Base-by-base conservation (phyloP, 768 basidiomycete species). In the Hericium coralloides region DNA sequence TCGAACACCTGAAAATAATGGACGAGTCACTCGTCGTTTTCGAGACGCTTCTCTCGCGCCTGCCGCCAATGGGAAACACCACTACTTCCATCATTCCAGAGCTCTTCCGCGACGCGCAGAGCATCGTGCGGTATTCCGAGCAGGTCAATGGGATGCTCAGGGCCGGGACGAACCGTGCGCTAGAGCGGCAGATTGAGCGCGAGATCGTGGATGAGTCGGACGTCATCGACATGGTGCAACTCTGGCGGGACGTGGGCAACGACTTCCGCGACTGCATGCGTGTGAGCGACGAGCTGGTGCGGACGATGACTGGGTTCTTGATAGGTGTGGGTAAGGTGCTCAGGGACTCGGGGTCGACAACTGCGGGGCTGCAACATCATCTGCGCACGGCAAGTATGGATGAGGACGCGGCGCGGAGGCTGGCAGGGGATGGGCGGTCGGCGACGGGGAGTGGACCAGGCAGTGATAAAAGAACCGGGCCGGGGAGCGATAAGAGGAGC, bases 391-490 rank as follows among this genome's bases (percentile, higher is more conserved):
- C 76, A 38, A 85, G 83, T 50, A 10, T 50, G 20, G 49, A 50
- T 58, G 80, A 81, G 18, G 82, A 80, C 31, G 65, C 67, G 12
- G 55, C 72, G 36, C 68, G 70, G 52, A 63, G 73, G 56, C 58
- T 61, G 17, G 71, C 66, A 12, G 69, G 69, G n/a, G 76, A 74
- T 38, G 57, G 54, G 1, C 65, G 64, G 14, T 66, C 63, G 2
- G 61, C 59, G 10, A 31, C 31, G 39, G 60, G 60, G 12, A 50
- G 22, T 26, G 49, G 49, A 22, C 20, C 58, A 10, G 58, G 60
- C 12, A 61, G 52, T 8, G 74, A 95, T 91, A 83, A 95, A 99
- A 71, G 89, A 89, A 8, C 98, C 97, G 73, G 95, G 98, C 17
- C 79, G 83, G 61, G 95, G 98, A 59, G 97, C 95, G 2, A 99